Evolutionary conservation across 2,329 filamentous ascomycete species (phyloP), one percentile per base, ranked within the genome.

Genomic region (Pochonia chlamydosporia): DNA sequence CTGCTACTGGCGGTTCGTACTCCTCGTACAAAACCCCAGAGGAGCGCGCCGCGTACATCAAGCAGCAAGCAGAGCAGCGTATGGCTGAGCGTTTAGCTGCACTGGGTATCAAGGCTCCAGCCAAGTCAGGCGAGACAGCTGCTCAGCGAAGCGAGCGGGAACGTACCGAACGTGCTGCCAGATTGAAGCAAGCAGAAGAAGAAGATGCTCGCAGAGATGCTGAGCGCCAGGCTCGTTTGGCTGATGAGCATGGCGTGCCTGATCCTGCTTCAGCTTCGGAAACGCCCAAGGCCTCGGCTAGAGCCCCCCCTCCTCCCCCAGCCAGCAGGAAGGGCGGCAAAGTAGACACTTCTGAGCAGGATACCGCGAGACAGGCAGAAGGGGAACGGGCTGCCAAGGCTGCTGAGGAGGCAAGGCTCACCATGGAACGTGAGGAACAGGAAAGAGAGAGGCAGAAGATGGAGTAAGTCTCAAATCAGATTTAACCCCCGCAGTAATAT

Each of bases 61-160:
- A 95, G 64, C 91, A 96, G 65, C 92, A 96, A 64, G 95, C 93
- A 8, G 91, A 97, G 65, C 89, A 92, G 63, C 88, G 92, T 50
- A 97, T 99, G 86, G 92, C 93, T 30, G 93, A 97, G 66, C 85
- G 93, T 50, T 80, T 99, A 59, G 93, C 93, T 50, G 92, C 92
- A 40, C 79, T 97, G 51, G 93, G 93, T 30, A 86, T 99, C 62
- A 95, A 89, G 65, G 83, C 89, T 25, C 85, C 88, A 5, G 75
- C 76, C 16, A 95, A 95, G 62, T 71, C 84, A 33, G 84, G 85
- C 3, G 93, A 99, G 69, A 87, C 83, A 25, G 72, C 90, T 28
- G 80, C 86, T 48, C 91, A 99, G 68, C 81, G 90, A 51, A 81
- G 87, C 49, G 93, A 97, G 62, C 87, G 93, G 24, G 93, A 99